Percentiles rank a stretch among this genome's conserved stretches.
phyloP scores from a whole-genome alignment of 106 monocot species.

The Acorus gramineus region DNA sequence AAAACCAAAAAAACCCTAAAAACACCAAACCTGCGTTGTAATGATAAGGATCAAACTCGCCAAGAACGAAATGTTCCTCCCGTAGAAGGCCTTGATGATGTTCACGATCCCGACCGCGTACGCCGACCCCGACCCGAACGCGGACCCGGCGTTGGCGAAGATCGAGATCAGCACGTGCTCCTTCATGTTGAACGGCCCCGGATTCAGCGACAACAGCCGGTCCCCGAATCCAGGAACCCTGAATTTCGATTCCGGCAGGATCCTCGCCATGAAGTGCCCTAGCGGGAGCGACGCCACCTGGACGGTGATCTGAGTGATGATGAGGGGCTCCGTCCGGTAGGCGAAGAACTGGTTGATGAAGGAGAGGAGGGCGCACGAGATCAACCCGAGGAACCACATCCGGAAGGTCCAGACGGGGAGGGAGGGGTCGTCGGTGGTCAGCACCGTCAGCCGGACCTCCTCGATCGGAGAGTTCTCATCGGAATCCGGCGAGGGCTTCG shows the following conservation, averaged over 20 bases:
- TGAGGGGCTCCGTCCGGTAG: constrained; percentile 25
- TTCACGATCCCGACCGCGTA: constrained; percentile 21
- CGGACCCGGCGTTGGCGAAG: too few relatives aligned
- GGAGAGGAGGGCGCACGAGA: constrained; percentile 18
- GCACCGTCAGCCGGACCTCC: constrained; percentile 22
- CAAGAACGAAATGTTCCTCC: constrained; percentile 13
- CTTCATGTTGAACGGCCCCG: constrained; percentile 23
- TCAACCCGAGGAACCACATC: constrained; percentile 14
- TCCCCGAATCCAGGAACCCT: constrained; percentile 12
- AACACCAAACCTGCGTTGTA: constrained; percentile 11
- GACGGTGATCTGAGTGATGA: constrained; percentile 16
- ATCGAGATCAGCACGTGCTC: too few relatives aligned
- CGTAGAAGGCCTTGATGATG: constrained; percentile 17
- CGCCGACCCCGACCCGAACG: constrained; percentile 13
- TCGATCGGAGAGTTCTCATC: constrained; percentile 20
- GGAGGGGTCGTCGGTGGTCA: constrained; percentile 15
- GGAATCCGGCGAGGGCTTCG: neutral
- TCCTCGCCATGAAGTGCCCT: constrained; percentile 15
- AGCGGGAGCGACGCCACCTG: constrained; percentile 22
- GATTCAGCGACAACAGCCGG: constrained; percentile 18
- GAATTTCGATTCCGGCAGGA: neutral
- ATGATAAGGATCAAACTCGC: constrained; percentile 14
- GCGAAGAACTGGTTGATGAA: constrained; percentile 29
- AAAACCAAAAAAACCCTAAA: too few relatives aligned
- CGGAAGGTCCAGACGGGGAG: constrained; percentile 18